A percentile compares a stretch with the other conserved stretches of the same genome.
Evolutionary conservation across 1,284 basidiomycete species (phyloP).

Genomic region (Papiliotrema laurentii): DNA sequence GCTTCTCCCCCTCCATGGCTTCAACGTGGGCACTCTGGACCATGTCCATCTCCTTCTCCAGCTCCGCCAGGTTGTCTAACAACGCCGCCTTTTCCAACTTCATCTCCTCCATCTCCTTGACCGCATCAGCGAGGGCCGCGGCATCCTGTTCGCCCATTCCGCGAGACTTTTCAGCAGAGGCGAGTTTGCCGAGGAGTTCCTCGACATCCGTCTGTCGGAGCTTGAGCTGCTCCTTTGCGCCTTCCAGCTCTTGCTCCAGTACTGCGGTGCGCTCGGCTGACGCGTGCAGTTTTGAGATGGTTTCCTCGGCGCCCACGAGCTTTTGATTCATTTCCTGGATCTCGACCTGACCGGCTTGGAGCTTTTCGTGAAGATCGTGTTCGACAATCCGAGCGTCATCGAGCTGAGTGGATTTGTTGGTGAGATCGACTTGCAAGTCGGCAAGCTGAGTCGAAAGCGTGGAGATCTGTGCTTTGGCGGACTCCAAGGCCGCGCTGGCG

Average conservation of each 20-base stretch:
- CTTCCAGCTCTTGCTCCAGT: not conserved
- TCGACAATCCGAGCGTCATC: not conserved
- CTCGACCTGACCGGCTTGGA: not conserved
- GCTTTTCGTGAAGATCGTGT: not conserved
- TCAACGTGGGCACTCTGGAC: not conserved
- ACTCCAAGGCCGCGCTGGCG: not conserved
- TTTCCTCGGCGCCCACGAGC: not conserved
- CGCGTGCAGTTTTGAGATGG: not conserved
- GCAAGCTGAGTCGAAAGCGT: not conserved
- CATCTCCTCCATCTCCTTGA: not conserved
- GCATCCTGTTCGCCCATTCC: not conserved
- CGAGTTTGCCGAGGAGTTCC: slow-evolving; percentile 1
- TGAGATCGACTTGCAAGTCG: not conserved
- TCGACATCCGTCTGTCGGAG: not conserved
- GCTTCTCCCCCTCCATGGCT: not conserved
- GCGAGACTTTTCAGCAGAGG: not conserved
- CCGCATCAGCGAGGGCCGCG: not conserved
- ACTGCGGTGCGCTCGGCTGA: not conserved
- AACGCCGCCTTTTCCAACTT: not conserved
- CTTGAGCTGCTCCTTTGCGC: not conserved
- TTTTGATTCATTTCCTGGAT: not conserved
- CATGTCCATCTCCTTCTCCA: not conserved
- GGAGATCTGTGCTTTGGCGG: not conserved
- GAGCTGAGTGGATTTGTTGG: not conserved
- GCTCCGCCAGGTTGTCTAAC: not conserved